A percentile compares a stretch with the other conserved stretches of the same genome.
phyloP scores from a whole-genome alignment of 306 rosid genomes.

The Ochetophila trinervis region DNA sequence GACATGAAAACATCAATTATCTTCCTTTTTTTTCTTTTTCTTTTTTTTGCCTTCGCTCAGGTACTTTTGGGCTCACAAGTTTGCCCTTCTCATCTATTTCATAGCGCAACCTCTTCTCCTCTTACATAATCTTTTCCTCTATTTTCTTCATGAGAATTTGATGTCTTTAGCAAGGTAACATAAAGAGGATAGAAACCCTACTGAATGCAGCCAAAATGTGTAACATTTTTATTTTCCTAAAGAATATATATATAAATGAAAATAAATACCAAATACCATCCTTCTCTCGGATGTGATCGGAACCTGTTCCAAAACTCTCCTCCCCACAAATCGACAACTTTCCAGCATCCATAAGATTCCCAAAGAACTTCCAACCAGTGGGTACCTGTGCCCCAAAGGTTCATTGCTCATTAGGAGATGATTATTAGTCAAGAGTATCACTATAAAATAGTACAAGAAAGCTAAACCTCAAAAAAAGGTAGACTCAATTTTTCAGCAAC shows the following conservation, averaged over 20 bases:
- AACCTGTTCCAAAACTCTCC: constrained; percentile 98
- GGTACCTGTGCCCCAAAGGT: constrained; percentile 61
- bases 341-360: constrained; percentile 99
- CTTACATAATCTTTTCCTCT: too few relatives aligned
- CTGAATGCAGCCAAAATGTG: not conserved
- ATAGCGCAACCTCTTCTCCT: too few relatives aligned
- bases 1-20: too few relatives aligned
- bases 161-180: not conserved
- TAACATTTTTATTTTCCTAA: not conserved
- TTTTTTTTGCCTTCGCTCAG: too few relatives aligned
- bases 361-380: constrained; percentile 98
- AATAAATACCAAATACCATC: constrained; percentile 89
- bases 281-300: constrained; percentile 99
- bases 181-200: not conserved
- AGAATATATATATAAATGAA: constrained; percentile 17
- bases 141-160: too few relatives aligned
- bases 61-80: too few relatives aligned
- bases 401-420: constrained; percentile 28
- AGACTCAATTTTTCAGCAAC: constrained; percentile 87
- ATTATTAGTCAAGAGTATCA: not conserved
- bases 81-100: too few relatives aligned
- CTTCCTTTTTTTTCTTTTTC: too few relatives aligned
- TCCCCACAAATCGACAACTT: constrained; percentile 91
- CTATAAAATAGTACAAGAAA: constrained; percentile 6
- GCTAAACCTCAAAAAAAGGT: constrained; percentile 80